Evolutionary conservation across 371 early-diverging fungal species (phyloP), one percentile per base, ranked within the genome.

Genomic region (Fennellomyces sp.): DNA sequence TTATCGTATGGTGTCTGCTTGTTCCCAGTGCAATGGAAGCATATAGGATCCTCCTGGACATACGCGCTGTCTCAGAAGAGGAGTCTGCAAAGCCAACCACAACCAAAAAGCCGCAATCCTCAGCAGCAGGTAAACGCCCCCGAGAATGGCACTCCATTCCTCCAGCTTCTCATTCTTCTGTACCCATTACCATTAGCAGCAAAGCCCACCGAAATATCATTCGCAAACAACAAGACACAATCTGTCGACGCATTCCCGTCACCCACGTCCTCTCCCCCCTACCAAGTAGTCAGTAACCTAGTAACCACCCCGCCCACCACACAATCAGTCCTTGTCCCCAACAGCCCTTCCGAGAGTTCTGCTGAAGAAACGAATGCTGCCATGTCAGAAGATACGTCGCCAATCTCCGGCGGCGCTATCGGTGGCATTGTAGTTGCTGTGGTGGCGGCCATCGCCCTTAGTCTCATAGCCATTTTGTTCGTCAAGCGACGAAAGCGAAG

Each of bases 361-460:
- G n/a, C n/a, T n/a, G n/a, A n/a, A n/a, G n/a, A n/a, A n/a, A n/a
- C n/a, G n/a, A n/a, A n/a, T n/a, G n/a, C n/a, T n/a, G n/a, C 51
- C 10, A 30, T 4, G 10, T 4, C 27, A 13, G 51, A 50, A 30
- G 30, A 50, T 3, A 6, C 17, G 26, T 28, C 51, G 15, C 17
- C 51, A 10, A 54, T 54, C n/a, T 54, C 55, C 13, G 27, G 38
- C 1, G 55, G 55, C 17, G 36, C 38, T 39, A 36, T 54, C 39
- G 55, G 35, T 54, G 55, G 55, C 28, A 54, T 54, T 54, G 55
- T 54, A 13, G 55, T 54, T 12, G 55, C 35, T 19, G 39, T 54
- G 0, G 25, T 54, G 7, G 55, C 39, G 26, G 55, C 55, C 13
- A 21, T 35, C 21, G 55, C 55, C 15, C 15, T 54, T 12, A 27